phyloP scores from a whole-genome alignment of 2,329 filamentous ascomycete genomes.

The Knufia fluminis region DNA sequence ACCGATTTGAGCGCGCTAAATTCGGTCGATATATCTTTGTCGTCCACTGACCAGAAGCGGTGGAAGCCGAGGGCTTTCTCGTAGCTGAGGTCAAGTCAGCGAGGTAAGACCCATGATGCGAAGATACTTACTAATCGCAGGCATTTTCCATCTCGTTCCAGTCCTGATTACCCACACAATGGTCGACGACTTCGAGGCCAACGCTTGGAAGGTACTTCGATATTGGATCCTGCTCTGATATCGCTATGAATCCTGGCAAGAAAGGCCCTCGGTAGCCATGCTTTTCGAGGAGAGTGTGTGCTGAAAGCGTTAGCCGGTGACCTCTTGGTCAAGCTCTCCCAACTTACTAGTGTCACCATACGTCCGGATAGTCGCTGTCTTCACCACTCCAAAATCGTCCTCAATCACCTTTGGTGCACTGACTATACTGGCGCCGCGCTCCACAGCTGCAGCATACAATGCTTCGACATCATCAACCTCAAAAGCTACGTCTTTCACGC shows the following conservation, averaged over 20 bases:
- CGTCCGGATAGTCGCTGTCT: constrained; percentile 72
- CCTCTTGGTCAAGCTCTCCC: neutral
- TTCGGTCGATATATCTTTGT: constrained; percentile 84
- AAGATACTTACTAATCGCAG: constrained; percentile 41
- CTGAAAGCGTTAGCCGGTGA: neutral
- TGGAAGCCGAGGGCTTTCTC: constrained; percentile 86
- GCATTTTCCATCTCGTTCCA: constrained; percentile 75
- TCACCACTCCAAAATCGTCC: constrained; percentile 58
- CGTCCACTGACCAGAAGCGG: constrained; percentile 95
- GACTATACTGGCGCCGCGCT: constrained; percentile 34
- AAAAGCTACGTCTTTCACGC: constrained; percentile 90
- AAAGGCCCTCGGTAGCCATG: constrained; percentile 63
- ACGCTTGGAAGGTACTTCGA: constrained; percentile 50
- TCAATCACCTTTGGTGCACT: constrained; percentile 46
- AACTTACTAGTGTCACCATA: constrained; percentile 72
- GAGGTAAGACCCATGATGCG: neutral
- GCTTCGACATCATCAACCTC: constrained; percentile 82
- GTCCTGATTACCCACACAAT: constrained; percentile 93
- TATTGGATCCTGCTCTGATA: constrained; percentile 39
- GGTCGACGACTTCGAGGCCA: constrained; percentile 68
- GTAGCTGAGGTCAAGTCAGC: constrained; percentile 45
- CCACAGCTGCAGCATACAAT: constrained; percentile 66
- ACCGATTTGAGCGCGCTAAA: constrained; percentile 81
- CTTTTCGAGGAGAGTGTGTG: constrained; percentile 79
- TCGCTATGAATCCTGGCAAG: constrained; percentile 66